Evolutionary conservation across 306 rosid genomes (phyloP), one percentile per base, ranked within the genome.

Genomic region (Cucumis melo): DNA sequence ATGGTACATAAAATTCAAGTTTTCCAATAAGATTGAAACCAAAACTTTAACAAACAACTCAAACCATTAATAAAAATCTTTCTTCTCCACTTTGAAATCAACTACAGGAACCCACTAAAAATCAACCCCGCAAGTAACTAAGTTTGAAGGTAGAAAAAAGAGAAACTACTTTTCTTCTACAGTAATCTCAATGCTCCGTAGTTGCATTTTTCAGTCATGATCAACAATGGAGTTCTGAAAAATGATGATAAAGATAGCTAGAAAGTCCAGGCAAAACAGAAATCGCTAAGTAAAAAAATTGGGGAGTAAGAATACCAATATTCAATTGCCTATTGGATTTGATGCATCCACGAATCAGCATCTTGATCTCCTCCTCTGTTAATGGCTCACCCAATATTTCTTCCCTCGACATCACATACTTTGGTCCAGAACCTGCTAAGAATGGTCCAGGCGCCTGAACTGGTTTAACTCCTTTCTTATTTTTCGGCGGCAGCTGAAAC

Each of bases 371-470:
- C 82, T 86, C 89, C 34, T n/a, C 10, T 2, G 93, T 89, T 88
- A 89, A 79, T 0, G 93, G 91, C 12, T 91, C 95, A 0, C 98
- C 98, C 84, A 92, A 64, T 51, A 92, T 80, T 82, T 87, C 95
- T 75, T 92, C 98, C 71, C 96, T 88, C 10, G 95, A 70, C 75
- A 12, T 64, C 19, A 87, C 96, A 66, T 89, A 88, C 82, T 85
- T 80, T 0, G 96, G 98, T 32, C 85, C 83, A 12, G 88, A 85
- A 56, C 98, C 98, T 1, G 89, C 82, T 55, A 92, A 80, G 80
- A 29, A 92, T 2, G 96, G 98, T 23, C 98, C 98, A 10, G 98
- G 98, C 0, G 86, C 75, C 87, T 92, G 98, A 27, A 92, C 93
- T 68, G 98, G 88, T 76, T 89, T 92, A 44, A 92, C 89, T 14